These are phyloP conservation scores for Fusarium dimerum DNA, from an alignment of 2,329 filamentous ascomycete species.

Conservation along the genomic window DNA sequence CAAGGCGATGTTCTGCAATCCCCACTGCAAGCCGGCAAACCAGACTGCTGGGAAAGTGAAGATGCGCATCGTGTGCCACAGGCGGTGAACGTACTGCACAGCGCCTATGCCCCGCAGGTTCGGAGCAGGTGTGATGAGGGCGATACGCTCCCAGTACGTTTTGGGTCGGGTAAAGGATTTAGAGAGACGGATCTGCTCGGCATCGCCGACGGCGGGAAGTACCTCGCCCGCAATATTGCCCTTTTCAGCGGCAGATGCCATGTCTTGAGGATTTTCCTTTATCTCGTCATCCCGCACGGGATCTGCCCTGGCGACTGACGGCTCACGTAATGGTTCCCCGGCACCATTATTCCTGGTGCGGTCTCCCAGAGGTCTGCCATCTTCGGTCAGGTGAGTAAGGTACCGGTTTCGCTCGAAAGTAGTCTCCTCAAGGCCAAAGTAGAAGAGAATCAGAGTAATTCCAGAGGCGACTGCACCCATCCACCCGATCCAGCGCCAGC, in stretches of 20 bases:
- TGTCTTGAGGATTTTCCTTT: too few species aligned
- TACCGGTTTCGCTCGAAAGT: conserved; percentile 46
- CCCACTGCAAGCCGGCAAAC: conserved; percentile 60
- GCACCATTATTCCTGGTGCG: too few species aligned
- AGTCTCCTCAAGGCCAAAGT: conserved; percentile 56
- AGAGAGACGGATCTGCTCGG: conserved; percentile 24
- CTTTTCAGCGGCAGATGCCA: conserved; percentile 8
- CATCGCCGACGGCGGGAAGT: conserved; percentile 12
- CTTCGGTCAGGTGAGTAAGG: conserved; percentile 22
- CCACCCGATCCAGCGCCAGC: conserved; percentile 59
- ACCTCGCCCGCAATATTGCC: conserved; percentile 8
- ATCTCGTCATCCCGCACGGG: too few species aligned
- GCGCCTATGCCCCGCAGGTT: conserved; percentile 55
- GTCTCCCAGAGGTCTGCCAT: not conserved
- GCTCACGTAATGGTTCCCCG: too few species aligned
- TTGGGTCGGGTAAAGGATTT: conserved; percentile 37
- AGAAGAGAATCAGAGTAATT: conserved; percentile 47
- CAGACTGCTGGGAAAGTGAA: conserved; percentile 60
- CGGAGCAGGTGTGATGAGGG: conserved; percentile 55
- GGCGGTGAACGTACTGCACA: conserved; percentile 53
- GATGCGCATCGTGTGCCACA: conserved; percentile 57
- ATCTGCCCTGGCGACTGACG: too few species aligned
- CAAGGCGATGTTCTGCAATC: conserved; percentile 60
- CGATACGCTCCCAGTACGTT: conserved; percentile 56
- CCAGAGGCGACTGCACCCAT: conserved; percentile 51